A percentile compares a stretch with the other conserved stretches of the same genome.
Evolutionary conservation across 78 protist genomes (phyloP).

Genomic region (Dictyostelium brefeldianum): DNA sequence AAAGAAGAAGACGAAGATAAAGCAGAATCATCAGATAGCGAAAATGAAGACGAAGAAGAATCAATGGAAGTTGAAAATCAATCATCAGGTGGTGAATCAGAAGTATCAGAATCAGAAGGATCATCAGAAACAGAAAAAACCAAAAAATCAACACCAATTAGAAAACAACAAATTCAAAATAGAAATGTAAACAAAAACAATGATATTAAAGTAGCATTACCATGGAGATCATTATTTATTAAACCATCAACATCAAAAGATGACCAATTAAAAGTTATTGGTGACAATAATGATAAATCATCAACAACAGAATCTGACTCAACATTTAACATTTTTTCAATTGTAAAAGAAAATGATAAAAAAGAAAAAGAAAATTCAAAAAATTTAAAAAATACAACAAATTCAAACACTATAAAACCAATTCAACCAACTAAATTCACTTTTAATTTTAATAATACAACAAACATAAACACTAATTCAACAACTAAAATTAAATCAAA

Average conservation of each 20-base stretch:
- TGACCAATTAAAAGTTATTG: too few species aligned
- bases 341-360: conserved; percentile 25
- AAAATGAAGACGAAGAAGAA: not conserved
- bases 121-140: not conserved
- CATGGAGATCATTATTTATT: conserved; percentile 73
- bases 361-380: conserved; percentile 19
- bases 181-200: conserved; percentile 10
- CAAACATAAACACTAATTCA: not conserved
- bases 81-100: not conserved
- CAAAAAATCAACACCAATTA: not conserved
- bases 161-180: not conserved
- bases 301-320: not conserved
- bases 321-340: conserved; percentile 22
- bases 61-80: not conserved
- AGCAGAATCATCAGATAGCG: not conserved
- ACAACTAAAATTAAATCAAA: not conserved
- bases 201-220: conserved; percentile 28
- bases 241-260: conserved; percentile 15
- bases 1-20: not conserved
- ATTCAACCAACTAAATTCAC: conserved; percentile 15
- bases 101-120: not conserved
- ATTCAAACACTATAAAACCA: not conserved
- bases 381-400: conserved; percentile 1
- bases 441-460: conserved; percentile 15
- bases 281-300: not conserved